A percentile compares a stretch with the other conserved stretches of the same genome.
Evolutionary conservation across 2,329 filamentous ascomycete species (phyloP).

Genomic region (Septoria petroselini): DNA sequence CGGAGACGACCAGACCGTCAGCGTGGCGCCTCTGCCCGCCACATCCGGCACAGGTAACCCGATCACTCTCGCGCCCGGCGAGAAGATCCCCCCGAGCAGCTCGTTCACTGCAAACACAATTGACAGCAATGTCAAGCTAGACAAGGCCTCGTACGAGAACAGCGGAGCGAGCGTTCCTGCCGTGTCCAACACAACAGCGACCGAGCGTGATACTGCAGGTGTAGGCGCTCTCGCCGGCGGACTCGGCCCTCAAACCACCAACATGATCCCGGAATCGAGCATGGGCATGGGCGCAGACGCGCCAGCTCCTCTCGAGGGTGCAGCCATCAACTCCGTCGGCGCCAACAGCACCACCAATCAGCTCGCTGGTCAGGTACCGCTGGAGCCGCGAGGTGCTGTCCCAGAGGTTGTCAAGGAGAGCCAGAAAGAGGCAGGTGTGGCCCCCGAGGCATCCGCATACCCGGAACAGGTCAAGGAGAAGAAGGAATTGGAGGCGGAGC

Average conservation of each 20-base stretch:
- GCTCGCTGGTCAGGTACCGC: slow-evolving; percentile 47
- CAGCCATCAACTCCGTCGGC: slow-evolving; percentile 23
- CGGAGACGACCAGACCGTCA: slow-evolving; percentile 40
- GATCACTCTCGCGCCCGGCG: slow-evolving; percentile 72
- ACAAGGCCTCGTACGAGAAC: slow-evolving; percentile 84
- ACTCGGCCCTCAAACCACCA: slow-evolving; percentile 53
- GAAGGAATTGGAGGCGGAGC: slow-evolving; percentile 66
- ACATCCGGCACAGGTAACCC: slow-evolving; percentile 68
- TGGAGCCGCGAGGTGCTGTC: slow-evolving; percentile 45
- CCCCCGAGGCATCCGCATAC: slow-evolving; percentile 63
- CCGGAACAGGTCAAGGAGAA: slow-evolving; percentile 67
- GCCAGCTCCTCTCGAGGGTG: slow-evolving; percentile 22
- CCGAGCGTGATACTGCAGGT: not conserved
- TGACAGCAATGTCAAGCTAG: slow-evolving; percentile 61
- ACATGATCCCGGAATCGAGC: slow-evolving; percentile 78
- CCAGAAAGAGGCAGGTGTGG: slow-evolving; percentile 62
- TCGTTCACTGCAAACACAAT: slow-evolving; percentile 68
- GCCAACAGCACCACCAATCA: slow-evolving; percentile 43
- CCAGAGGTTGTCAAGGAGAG: slow-evolving; percentile 68
- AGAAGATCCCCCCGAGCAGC: slow-evolving; percentile 69
- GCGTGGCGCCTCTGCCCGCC: slow-evolving; percentile 58
- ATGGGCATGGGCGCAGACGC: slow-evolving; percentile 60
- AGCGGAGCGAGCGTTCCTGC: slow-evolving; percentile 56
- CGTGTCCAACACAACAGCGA: slow-evolving; percentile 44
- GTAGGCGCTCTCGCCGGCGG: slow-evolving; percentile 45